Evolutionary conservation across 441 rosid species (phyloP).

Genomic region (Kokia cookei): DNA sequence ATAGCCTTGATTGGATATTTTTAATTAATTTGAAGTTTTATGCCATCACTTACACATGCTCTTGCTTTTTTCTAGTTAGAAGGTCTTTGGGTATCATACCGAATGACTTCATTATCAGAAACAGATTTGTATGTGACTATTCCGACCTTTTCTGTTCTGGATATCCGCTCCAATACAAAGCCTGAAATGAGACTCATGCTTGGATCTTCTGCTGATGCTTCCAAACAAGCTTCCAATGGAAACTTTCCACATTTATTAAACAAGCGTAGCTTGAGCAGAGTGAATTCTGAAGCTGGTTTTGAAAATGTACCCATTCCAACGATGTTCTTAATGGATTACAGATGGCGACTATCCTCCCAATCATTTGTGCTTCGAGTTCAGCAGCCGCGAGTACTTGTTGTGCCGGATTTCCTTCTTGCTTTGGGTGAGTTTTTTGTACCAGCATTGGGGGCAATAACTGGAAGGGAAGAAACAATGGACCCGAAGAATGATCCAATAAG

Average conservation of each 20-base stretch:
- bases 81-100: constrained; percentile 94
- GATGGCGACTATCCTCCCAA: constrained; percentile 89
- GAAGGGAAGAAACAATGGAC: constrained; percentile 91
- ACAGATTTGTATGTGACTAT: constrained; percentile 88
- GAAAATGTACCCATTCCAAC: constrained; percentile 74
- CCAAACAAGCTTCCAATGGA: constrained; percentile 65
- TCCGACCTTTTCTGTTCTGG: constrained; percentile 86
- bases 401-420: constrained; percentile 95
- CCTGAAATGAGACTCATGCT: constrained; percentile 99
- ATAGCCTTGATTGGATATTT: constrained; percentile 7
- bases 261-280: constrained; percentile 48
- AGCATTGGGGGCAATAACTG: constrained; percentile 79
- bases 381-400: constrained; percentile 96
- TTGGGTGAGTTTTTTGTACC: constrained; percentile 98
- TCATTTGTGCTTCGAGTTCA: constrained; percentile 87
- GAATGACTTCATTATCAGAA: constrained; percentile 89
- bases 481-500: constrained; percentile 92
- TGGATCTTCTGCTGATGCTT: constrained; percentile 86
- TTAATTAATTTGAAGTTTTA: not conserved
- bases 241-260: constrained; percentile 44
- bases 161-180: constrained; percentile 81
- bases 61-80: constrained; percentile 66
- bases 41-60: constrained; percentile 3
- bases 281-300: constrained; percentile 38
- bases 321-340: constrained; percentile 93